Evolutionary conservation across 1,284 basidiomycete genomes (phyloP).

Genomic region (Puccinia polysora): DNA sequence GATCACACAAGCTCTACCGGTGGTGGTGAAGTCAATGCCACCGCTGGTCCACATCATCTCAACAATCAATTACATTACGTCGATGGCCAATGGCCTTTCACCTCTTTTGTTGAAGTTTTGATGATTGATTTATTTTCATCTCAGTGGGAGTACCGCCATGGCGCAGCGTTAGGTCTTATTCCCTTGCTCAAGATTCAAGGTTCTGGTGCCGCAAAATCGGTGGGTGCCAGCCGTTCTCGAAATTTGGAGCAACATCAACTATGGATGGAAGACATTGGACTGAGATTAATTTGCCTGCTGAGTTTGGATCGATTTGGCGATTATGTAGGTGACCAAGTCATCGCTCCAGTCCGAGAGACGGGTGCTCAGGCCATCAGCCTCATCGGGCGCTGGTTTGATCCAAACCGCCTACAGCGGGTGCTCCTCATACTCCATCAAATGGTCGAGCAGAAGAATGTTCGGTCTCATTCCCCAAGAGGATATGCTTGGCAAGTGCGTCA

Average conservation of each 20-base stretch:
- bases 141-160: slow-evolving; percentile 90
- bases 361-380: slow-evolving; percentile 91
- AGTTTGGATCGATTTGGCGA: slow-evolving; percentile 97
- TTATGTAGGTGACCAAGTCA: slow-evolving; percentile 91
- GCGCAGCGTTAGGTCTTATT: slow-evolving; percentile 82
- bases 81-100: slow-evolving; percentile 81
- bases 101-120: slow-evolving; percentile 73
- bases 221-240: slow-evolving; percentile 56
- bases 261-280: slow-evolving; percentile 84
- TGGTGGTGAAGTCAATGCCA: slow-evolving; percentile 45
- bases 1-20: slow-evolving; percentile 46
- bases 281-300: slow-evolving; percentile 81
- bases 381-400: slow-evolving; percentile 76
- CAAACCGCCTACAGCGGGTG: slow-evolving; percentile 60
- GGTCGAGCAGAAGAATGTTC: slow-evolving; percentile 88
- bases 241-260: slow-evolving; percentile 68
- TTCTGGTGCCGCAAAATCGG: slow-evolving; percentile 69
- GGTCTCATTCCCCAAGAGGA: slow-evolving; percentile 55
- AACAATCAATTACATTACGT: slow-evolving; percentile 52
- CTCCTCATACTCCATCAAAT: slow-evolving; percentile 75
- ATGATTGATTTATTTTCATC: slow-evolving; percentile 77
- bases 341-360: slow-evolving; percentile 94
- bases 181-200: slow-evolving; percentile 86
- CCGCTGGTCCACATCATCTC: slow-evolving; percentile 19
- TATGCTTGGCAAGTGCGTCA: slow-evolving; percentile 98